Evolutionary conservation across 768 basidiomycete genomes (phyloP).

Genomic region (Saitozyma sp.): DNA sequence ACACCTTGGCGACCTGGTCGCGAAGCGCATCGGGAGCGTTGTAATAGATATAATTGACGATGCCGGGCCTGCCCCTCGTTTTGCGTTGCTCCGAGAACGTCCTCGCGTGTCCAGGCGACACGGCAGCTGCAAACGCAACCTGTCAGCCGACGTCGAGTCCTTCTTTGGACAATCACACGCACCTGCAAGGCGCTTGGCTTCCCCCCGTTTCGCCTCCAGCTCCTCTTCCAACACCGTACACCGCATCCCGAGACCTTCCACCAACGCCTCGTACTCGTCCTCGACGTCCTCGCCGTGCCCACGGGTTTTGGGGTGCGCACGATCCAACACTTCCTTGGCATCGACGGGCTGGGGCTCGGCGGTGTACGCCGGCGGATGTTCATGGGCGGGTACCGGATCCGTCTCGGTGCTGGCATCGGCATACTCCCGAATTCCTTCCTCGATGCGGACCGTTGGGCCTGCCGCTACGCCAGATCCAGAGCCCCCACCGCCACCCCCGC

Average conservation of each 20-base stretch:
- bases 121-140: too few species aligned
- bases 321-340: conserved; percentile 26
- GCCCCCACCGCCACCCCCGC: not conserved
- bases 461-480: not conserved
- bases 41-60: conserved; percentile 35
- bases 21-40: conserved; percentile 1
- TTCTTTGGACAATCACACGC: not conserved
- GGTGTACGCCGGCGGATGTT: conserved; percentile 44
- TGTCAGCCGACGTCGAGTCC: too few species aligned
- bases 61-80: conserved; percentile 15
- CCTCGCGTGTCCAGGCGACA: too few species aligned
- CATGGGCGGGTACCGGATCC: conserved; percentile 53
- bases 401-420: conserved; percentile 73
- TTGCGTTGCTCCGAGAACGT: conserved; percentile 5
- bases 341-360: conserved; percentile 36
- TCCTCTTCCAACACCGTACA: conserved; percentile 40
- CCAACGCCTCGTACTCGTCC: conserved; percentile 36
- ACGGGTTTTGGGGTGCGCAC: conserved; percentile 30
- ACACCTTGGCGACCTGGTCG: conserved; percentile 24
- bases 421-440: conserved; percentile 64
- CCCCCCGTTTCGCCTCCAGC: conserved; percentile 19
- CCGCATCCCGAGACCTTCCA: conserved; percentile 26
- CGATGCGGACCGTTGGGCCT: conserved; percentile 21
- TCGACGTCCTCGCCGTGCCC: conserved; percentile 18
- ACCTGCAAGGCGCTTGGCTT: conserved; percentile 17